Percentiles rank a stretch among this genome's conserved stretches.
These are phyloP conservation scores for Scytalidium sp. DNA, from an alignment of 2,329 filamentous ascomycete species.

Conservation along the genomic window DNA sequence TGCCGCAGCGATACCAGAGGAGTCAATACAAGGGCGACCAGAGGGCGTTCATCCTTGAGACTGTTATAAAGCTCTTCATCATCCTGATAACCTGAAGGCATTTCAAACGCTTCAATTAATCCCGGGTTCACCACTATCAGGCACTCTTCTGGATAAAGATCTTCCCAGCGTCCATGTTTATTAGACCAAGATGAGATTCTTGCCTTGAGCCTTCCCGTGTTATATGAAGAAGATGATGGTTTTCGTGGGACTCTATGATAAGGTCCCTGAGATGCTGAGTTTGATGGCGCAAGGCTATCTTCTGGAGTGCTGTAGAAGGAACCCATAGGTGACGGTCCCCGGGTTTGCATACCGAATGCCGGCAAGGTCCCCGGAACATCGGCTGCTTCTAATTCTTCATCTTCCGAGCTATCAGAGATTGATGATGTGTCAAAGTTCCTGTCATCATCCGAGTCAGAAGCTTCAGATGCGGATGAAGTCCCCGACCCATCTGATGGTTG, in stretches of 20 bases:
- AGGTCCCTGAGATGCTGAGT: constrained; percentile 76
- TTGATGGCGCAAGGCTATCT: constrained; percentile 63
- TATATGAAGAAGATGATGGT: constrained; percentile 33
- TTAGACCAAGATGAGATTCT: constrained; percentile 62
- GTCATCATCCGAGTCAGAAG: constrained; percentile 51
- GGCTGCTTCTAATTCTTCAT: constrained; percentile 54
- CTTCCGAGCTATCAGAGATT: constrained; percentile 40
- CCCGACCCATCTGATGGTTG: constrained; percentile 73
- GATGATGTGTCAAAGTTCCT: constrained; percentile 52
- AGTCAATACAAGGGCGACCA: constrained; percentile 79
- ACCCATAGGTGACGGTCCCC: constrained; percentile 12
- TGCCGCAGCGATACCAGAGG: constrained; percentile 86
- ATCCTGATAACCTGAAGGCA: constrained; percentile 16
- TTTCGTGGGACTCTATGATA: constrained; percentile 49
- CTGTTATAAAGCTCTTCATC: constrained; percentile 15
- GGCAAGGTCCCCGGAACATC: constrained; percentile 31
- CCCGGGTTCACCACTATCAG: constrained; percentile 56
- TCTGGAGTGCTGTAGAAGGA: constrained; percentile 23
- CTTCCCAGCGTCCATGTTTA: constrained; percentile 57
- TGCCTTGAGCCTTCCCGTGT: constrained; percentile 46
- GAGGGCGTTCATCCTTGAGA: constrained; percentile 37
- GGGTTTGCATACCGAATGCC: constrained; percentile 18
- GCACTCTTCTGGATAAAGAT: constrained; percentile 49
- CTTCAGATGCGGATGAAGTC: constrained; percentile 58
- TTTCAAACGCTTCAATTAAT: constrained; percentile 54